Evolutionary conservation across 73 alveolate genomes (phyloP), one percentile per base, ranked within the genome.

Genomic region (Paramecium sexaurelia): DNA sequence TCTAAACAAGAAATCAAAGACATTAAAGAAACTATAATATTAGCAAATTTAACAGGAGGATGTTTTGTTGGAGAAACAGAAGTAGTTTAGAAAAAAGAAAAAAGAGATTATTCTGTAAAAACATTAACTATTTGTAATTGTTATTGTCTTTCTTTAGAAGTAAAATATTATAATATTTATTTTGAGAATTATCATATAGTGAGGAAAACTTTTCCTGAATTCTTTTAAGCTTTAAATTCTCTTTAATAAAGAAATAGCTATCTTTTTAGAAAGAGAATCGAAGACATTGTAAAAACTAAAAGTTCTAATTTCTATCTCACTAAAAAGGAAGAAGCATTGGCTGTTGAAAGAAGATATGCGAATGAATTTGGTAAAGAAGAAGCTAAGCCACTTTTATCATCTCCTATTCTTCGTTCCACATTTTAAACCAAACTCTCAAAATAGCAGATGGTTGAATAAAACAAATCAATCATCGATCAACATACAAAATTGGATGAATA

Each of bases 201-300:
- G 75, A 78, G 71, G 71, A 78, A 78, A 40, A 22, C 43, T 24
- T 78, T 78, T 61, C 90, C 90, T 78, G 90, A 78, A 17, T 78
- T 78, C 29, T 36, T 10, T 45, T 33, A 41, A 40, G 71, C 73
- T 78, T 13, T 78, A 22, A 29, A 37, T 29, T 78, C 43, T 22
- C n/a, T 78, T 7, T 29, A 39, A 24, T 5, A 37, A 40, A 41
- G 55, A 24, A 40, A 26, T 22, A 29, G 45, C 26, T 36, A 6
- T 43, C 55, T 39, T 20, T 41, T 78, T 22, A 41, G 29, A 40
- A 78, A 43, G 47, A 78, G 90, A 24, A 43, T 43, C 11, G 73
- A 78, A 24, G 90, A 78, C 41, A 40, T 78, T 19, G 71, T 78
- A 15, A 26, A 40, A 22, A 78, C 73, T 3, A 43, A 40, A 27